Evolutionary conservation across 164 flowering plant species (phyloP).

Genomic region (Nymphaea colorata): DNA sequence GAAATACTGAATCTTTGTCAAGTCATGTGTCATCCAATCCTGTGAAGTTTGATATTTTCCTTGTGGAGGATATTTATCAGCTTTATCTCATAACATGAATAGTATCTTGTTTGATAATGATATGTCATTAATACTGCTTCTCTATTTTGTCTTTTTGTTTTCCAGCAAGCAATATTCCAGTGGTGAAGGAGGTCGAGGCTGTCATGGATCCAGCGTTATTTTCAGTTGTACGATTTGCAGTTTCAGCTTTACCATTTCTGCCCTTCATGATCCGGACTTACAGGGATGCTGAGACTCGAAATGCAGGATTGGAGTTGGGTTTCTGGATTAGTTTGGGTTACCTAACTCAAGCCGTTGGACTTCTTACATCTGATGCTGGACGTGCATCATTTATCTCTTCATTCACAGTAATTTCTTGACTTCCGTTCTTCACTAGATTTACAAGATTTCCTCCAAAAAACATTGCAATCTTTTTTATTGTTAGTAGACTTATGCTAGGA

Average conservation of each 20-base stretch:
- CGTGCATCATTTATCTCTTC: constrained; percentile 75
- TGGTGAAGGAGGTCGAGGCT: constrained; percentile 71
- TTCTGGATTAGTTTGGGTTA: constrained; percentile 87
- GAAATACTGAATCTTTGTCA: no score
- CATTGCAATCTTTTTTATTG: no score
- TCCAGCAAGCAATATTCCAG: constrained; percentile 78
- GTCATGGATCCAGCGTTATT: constrained; percentile 62
- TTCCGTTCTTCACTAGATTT: background rate
- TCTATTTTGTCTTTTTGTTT: constrained; percentile 4
- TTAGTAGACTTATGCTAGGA: background rate
- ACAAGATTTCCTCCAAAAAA: no score
- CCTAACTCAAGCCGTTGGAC: constrained; percentile 68
- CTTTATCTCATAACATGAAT: no score
- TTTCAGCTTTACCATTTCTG: constrained; percentile 67
- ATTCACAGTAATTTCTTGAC: constrained; percentile 50
- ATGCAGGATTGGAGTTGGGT: constrained; percentile 76
- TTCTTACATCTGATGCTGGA: constrained; percentile 80
- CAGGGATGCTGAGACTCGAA: constrained; percentile 41
- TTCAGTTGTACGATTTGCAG: constrained; percentile 49
- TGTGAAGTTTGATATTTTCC: no score
- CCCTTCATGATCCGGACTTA: constrained; percentile 47
- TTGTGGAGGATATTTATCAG: no score
- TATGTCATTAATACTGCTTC: background rate
- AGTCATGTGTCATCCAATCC: no score
- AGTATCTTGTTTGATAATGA: no score